phyloP scores from a whole-genome alignment of 2,329 filamentous ascomycete genomes.

The Tothia fuscella region DNA sequence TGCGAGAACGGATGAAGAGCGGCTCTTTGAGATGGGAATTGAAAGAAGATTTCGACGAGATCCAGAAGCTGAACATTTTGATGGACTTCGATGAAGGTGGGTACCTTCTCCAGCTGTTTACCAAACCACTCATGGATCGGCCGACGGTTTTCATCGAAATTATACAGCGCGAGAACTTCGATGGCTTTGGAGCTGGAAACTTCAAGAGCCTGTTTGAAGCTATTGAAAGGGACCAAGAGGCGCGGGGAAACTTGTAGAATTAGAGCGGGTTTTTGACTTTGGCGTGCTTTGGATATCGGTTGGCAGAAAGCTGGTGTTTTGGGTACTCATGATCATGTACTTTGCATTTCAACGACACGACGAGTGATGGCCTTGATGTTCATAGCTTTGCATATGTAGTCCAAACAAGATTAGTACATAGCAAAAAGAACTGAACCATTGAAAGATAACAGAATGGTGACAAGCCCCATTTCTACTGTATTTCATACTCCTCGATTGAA shows the following conservation, averaged over 20 bases:
- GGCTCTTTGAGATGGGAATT: slow-evolving; percentile 41
- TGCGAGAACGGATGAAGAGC: slow-evolving; percentile 60
- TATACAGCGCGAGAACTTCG: slow-evolving; percentile 82
- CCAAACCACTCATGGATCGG: slow-evolving; percentile 75
- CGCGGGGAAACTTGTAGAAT: slow-evolving; percentile 54
- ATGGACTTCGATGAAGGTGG: slow-evolving; percentile 93
- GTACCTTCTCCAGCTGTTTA: slow-evolving; percentile 57
- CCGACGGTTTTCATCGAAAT: slow-evolving; percentile 96
- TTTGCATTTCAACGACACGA: no score
- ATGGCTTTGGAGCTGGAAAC: slow-evolving; percentile 87
- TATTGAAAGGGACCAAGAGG: slow-evolving; percentile 83
- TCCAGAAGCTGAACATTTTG: slow-evolving; percentile 71
- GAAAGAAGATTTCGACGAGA: slow-evolving; percentile 65
- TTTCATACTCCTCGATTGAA: no score
- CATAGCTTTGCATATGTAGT: no score
- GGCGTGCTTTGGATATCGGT: no score
- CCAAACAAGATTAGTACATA: no score
- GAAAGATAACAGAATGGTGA: no score
- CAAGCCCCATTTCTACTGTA: no score
- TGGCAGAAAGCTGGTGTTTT: no score
- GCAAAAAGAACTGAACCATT: no score
- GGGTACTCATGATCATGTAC: no score
- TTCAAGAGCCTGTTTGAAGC: slow-evolving; percentile 94
- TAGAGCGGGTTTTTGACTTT: no score
- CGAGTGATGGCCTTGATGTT: no score